These are phyloP conservation scores for Populus hybrid DNA, from an alignment of 441 rosid species.

Conservation along the genomic window DNA sequence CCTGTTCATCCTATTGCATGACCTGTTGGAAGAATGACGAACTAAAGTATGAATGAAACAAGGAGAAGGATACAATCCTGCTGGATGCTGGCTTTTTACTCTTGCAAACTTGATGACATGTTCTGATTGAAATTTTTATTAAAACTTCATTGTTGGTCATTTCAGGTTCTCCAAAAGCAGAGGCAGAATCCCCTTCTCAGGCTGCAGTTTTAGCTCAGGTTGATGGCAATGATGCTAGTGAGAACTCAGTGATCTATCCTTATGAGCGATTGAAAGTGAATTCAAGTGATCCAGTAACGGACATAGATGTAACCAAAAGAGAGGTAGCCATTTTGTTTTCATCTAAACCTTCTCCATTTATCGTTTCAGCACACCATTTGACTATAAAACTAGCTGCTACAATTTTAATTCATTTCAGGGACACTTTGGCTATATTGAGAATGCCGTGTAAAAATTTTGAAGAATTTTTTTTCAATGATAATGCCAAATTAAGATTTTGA, in stretches of 20 bases:
- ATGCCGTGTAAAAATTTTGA: not conserved
- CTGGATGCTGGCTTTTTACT: not conserved
- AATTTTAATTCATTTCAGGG: not conserved
- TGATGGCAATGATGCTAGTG: constrained; percentile 21
- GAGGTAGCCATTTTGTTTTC: constrained; percentile 42
- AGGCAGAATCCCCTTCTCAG: constrained; percentile 19
- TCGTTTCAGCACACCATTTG: not conserved
- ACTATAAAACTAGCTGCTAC: not conserved
- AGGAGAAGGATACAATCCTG: not conserved
- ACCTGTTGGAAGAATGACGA: not conserved
- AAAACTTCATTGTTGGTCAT: not conserved
- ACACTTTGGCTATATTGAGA: not conserved
- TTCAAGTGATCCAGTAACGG: constrained; percentile 48
- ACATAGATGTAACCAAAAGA: constrained; percentile 60
- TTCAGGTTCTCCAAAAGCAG: constrained; percentile 44
- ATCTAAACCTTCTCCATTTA: not conserved
- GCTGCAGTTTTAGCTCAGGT: constrained; percentile 21
- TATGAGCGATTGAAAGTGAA: constrained; percentile 47
- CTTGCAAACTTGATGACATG: constrained; percentile 8
- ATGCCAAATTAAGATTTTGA: not conserved
- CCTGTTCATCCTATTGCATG: not conserved
- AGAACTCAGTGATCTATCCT: constrained; percentile 38
- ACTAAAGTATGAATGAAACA: too few species aligned
- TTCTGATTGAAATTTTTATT: constrained; percentile 8
- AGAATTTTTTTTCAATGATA: not conserved